phyloP scores from a whole-genome alignment of 805 yeast genomes.

The Wickerhamiella kazuoi region DNA sequence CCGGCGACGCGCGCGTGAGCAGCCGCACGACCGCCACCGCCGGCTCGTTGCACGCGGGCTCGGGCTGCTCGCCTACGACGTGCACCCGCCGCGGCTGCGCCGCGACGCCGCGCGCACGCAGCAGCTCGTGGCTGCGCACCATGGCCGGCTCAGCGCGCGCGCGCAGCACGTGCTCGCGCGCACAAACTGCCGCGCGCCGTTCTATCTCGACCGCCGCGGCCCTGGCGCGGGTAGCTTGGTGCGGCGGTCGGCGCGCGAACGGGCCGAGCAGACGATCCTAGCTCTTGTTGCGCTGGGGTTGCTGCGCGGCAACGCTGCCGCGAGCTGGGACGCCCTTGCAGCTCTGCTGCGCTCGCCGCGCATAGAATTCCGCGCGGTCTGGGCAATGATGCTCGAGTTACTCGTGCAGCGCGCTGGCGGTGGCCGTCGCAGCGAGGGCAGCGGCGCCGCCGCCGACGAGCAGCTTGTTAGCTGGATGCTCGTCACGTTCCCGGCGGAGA shows the following conservation, averaged over 20 bases:
- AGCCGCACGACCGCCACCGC: not conserved
- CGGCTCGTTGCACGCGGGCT: not conserved
- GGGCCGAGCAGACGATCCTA: slow-evolving; percentile 4
- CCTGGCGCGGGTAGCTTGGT: not conserved
- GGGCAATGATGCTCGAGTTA: not conserved
- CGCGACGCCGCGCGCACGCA: not conserved
- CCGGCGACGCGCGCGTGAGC: too few relatives aligned
- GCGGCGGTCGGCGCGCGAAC: not conserved
- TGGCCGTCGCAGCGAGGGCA: too few relatives aligned
- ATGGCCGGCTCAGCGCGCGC: not conserved
- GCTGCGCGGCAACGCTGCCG: not conserved
- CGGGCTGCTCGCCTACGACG: not conserved
- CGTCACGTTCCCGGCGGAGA: not conserved
- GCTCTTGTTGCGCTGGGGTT: not conserved
- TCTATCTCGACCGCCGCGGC: not conserved
- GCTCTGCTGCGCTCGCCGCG: not conserved
- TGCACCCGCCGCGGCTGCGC: not conserved
- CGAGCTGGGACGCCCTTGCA: not conserved
- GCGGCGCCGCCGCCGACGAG: not conserved
- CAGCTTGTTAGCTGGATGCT: not conserved
- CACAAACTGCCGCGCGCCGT: not conserved
- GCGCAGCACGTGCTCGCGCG: not conserved
- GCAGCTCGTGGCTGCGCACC: not conserved
- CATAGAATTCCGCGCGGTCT: not conserved
- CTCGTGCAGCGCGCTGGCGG: not conserved